Evolutionary conservation across 495 filamentous ascomycete genomes (phyloP), one percentile per base, ranked within the genome.

Genomic region (Neurospora terricola): DNA sequence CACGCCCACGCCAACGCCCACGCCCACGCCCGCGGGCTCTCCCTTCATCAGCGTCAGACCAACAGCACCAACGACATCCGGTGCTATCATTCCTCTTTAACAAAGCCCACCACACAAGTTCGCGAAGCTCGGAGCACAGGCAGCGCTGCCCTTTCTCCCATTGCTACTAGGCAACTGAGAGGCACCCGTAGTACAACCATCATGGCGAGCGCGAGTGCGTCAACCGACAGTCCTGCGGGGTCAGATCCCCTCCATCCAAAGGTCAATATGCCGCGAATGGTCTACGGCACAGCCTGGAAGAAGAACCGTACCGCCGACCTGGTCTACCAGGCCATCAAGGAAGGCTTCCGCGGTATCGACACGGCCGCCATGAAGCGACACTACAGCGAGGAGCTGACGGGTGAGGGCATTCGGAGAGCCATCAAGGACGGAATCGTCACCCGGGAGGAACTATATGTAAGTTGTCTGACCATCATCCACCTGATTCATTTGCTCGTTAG

Each of bases 261-360:
- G 45, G 42, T 79, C 40, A 69, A 70, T 11, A 85, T 87, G 76
- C 91, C 90, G 8, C 82, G 84, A 72, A 85, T 94, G 73, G 80
- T 96, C 72, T 96, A 96, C 77, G 93, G 93, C 59, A 94, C 92
- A 9, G 93, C 93, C n/a, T 95, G 93, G 93, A 94, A 95, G 82
- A 92, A 93, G 78, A 89, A 90, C 4, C 81, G 80, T 37, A 93
- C 91, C 1, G 84, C 87, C 23, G 85, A 88, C 42, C 85, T 94
- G 1, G 92, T 94, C 36, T 85, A 90, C 76, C 82, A 86, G 75
- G 93, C 93, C 34, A 77, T 96, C 74, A 84, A 86, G 70, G 81
- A 88, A 14, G 93, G 93, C 9, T 96, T 96, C 78, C 85, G 87
- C 8, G 92, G 85, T 21, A 83, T 95, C 71, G 93, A 96, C 77